Percentiles rank a stretch among this genome's conserved stretches.
phyloP scores from a whole-genome alignment of 1,139 yeast genomes.

The Pichia cactophila region DNA sequence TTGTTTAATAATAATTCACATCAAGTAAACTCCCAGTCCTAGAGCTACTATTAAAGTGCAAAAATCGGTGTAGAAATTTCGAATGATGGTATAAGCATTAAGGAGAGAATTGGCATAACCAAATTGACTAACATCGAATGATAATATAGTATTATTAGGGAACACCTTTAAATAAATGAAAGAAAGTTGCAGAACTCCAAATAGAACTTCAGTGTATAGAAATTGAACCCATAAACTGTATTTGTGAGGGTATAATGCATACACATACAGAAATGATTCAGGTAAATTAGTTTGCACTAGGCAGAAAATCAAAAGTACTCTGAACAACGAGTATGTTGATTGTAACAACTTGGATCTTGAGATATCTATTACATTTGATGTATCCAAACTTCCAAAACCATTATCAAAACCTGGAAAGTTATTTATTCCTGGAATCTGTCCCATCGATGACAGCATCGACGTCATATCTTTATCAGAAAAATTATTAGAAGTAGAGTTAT shows the following conservation, averaged over 20 bases:
- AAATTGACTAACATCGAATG: conserved; percentile 10
- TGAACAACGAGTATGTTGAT: conserved; percentile 6
- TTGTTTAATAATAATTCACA: background rate
- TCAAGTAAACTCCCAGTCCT: conserved; percentile 25
- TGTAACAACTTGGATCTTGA: conserved; percentile 4
- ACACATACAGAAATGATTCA: background rate
- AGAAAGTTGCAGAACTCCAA: conserved; percentile 19
- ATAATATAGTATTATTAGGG: conserved; percentile 10
- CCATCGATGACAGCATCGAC: conserved; percentile 3
- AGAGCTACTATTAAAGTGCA: conserved; percentile 33
- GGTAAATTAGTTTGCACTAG: background rate
- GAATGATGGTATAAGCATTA: conserved; percentile 5
- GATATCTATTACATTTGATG: background rate
- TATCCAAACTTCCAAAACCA: background rate
- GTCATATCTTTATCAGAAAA: conserved; percentile 2
- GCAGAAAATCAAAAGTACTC: conserved; percentile 1
- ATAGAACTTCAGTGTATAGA: conserved; percentile 22
- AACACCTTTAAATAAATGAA: conserved; percentile 2
- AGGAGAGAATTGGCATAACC: conserved; percentile 6
- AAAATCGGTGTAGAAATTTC: conserved; percentile 30
- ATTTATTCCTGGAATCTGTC: background rate
- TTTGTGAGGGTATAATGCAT: background rate
- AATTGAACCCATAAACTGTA: conserved; percentile 7
- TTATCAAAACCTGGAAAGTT: background rate
- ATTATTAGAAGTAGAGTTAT: background rate